These are phyloP conservation scores for Cupressus sempervirens DNA, from an alignment of 75 land plant genomes.

Conservation along the genomic window DNA sequence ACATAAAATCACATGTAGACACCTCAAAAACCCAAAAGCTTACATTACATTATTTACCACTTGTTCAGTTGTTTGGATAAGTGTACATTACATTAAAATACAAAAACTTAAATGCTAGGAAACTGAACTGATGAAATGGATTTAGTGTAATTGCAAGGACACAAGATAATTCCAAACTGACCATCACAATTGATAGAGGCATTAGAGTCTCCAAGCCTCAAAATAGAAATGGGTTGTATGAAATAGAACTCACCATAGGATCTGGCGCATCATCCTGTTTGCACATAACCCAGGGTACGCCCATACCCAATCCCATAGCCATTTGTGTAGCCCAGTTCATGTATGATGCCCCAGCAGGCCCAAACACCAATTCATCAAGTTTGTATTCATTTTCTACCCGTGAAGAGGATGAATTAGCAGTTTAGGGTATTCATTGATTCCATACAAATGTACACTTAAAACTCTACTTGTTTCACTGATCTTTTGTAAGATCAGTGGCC, in stretches of 20 bases:
- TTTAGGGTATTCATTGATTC: no score
- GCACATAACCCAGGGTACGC: constrained; percentile 98
- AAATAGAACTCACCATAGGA: constrained; percentile 50
- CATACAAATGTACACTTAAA: not conserved
- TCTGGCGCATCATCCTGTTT: constrained; percentile 90
- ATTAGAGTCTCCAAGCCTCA: not conserved
- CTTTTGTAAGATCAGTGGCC: not conserved
- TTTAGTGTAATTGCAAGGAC: not conserved
- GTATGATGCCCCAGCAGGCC: constrained; percentile 60
- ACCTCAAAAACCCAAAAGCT: no score
- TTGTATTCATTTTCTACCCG: constrained; percentile 98
- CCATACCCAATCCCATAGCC: constrained; percentile 63
- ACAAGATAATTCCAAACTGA: not conserved
- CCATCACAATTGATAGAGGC: not conserved
- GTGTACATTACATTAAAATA: not conserved
- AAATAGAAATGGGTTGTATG: not conserved
- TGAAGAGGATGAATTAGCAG: not conserved
- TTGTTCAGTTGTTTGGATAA: no score
- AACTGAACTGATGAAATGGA: not conserved
- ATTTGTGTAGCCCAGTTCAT: constrained; percentile 84
- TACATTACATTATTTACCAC: no score
- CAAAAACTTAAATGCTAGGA: not conserved
- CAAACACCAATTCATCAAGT: constrained; percentile 44
- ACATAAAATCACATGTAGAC: not conserved
- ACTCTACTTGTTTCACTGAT: not conserved